Conservation (phyloP, 2,329 filamentous ascomycete genomes). For the Cladophialophora chaetospira region DNA sequence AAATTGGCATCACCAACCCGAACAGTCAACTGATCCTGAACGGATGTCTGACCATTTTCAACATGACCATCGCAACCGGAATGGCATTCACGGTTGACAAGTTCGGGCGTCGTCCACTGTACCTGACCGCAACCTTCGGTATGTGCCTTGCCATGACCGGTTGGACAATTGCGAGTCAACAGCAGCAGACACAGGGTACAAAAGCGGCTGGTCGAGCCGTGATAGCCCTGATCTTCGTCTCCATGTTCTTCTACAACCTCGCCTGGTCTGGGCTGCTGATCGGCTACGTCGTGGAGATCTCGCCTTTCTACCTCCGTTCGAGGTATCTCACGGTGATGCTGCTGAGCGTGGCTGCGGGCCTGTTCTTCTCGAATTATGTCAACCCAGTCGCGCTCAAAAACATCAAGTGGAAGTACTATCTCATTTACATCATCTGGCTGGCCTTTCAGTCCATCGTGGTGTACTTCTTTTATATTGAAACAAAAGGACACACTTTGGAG, state of each 20-base stretch:
- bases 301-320: conserved; percentile 42
- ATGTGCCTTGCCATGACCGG: conserved; percentile 33
- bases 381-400: conserved; percentile 35
- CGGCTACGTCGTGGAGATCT: conserved; percentile 38
- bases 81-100: conserved; percentile 56
- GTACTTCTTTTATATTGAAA: conserved; percentile 41
- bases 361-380: conserved; percentile 29
- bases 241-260: conserved; percentile 38
- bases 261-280: conserved; percentile 37
- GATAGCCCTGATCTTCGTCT: conserved; percentile 41
- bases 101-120: conserved; percentile 59
- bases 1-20: conserved; percentile 62
- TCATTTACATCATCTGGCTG: conserved; percentile 34
- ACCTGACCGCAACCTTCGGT: conserved; percentile 48
- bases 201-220: conserved; percentile 31
- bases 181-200: background rate
- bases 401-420: conserved; percentile 37
- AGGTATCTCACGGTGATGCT: conserved; percentile 33
- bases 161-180: conserved; percentile 16
- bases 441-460: conserved; percentile 39
- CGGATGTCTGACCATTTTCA: conserved; percentile 15
- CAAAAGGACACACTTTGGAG: conserved; percentile 40
- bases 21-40: conserved; percentile 33
- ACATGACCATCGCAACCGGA: conserved; percentile 11
- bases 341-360: conserved; percentile 29